These are phyloP conservation scores for Pichia terricola DNA, from an alignment of 1,139 yeast genomes.

Conservation along the genomic window DNA sequence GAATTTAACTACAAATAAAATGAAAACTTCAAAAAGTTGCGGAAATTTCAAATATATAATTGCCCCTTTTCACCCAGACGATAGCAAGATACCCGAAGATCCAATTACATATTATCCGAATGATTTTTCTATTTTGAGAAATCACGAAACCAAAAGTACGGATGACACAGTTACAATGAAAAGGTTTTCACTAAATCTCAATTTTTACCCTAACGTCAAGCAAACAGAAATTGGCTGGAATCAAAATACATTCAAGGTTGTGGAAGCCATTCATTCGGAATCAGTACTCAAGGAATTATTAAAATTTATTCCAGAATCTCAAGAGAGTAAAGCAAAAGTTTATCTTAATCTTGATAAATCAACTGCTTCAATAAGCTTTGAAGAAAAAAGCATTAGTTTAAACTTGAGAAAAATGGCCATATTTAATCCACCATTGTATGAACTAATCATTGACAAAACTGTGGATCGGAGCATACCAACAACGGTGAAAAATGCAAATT, in stretches of 20 bases:
- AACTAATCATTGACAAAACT: no score
- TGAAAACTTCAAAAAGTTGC: not conserved
- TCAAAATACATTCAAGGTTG: slow-evolving; percentile 3
- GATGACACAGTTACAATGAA: not conserved
- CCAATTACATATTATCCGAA: slow-evolving; percentile 9
- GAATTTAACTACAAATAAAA: not conserved
- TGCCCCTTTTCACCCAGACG: slow-evolving; percentile 7
- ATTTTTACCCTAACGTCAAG: slow-evolving; percentile 2
- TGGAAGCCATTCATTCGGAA: slow-evolving; percentile 5
- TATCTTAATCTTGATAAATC: no score
- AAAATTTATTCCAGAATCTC: not conserved
- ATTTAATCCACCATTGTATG: no score
- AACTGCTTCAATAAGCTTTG: not conserved
- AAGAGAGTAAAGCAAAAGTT: not conserved
- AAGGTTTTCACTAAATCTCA: slow-evolving; percentile 1
- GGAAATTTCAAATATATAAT: slow-evolving; percentile 2
- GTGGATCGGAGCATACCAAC: no score
- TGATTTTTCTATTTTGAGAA: not conserved
- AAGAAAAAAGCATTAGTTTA: not conserved
- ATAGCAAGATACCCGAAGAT: slow-evolving; percentile 5
- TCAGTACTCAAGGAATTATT: not conserved
- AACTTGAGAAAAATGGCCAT: no score
- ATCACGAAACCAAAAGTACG: not conserved
- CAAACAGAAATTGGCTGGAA: slow-evolving; percentile 6
- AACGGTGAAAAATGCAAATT: no score